Evolutionary conservation across 768 basidiomycete genomes (phyloP), one percentile per base, ranked within the genome.

Genomic region (Saitozyma podzolica): DNA sequence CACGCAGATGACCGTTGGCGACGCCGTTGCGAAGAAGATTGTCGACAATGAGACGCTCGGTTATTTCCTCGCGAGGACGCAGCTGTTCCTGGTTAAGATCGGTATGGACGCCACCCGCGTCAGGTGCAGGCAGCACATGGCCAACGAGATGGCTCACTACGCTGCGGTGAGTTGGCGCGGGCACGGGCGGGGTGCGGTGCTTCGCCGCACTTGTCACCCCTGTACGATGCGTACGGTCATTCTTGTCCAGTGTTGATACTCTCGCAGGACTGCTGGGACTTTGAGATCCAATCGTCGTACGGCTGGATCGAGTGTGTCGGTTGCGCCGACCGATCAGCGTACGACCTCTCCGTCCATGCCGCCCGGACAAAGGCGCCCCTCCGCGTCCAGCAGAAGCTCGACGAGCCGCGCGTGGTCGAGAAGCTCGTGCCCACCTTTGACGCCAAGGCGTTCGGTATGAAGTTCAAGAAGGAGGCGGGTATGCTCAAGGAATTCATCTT

Each of bases 231-330:
- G 43, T n/a, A 50, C 49, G 29, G 5, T 2, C 41, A 14, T 40
- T 13, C 45, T 29, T 29, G 29, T 29, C 20, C 9, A n/a, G n/a
- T 45, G 29, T 29, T 29, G 29, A 29, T 5, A 29, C 5, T 5
- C 29, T 13, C 16, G 6, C 20, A 75, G 45, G 95, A 98, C 81
- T 99, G 96, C 80, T 99, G 96, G 96, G 96, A 99, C 77, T 96
- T 94, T 49, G 96, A 99, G 82, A 97, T 98, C 67, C 85, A 92
- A 65, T 92, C 91, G 58, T 89, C 91, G 54, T 88, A 88, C 65
- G 86, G 89, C 50, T 99, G 96, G 96, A 95, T 92, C 57, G 96
- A 99, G 82, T 99, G 96, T 79, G 94, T 98, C 59, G 96, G 96
- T 9, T 99, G 96, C 81, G 96, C 96, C 42, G 96, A 99, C 80